Base-by-base conservation (phyloP, 2,329 filamentous ascomycete species). In the Colletotrichum sp. region DNA sequence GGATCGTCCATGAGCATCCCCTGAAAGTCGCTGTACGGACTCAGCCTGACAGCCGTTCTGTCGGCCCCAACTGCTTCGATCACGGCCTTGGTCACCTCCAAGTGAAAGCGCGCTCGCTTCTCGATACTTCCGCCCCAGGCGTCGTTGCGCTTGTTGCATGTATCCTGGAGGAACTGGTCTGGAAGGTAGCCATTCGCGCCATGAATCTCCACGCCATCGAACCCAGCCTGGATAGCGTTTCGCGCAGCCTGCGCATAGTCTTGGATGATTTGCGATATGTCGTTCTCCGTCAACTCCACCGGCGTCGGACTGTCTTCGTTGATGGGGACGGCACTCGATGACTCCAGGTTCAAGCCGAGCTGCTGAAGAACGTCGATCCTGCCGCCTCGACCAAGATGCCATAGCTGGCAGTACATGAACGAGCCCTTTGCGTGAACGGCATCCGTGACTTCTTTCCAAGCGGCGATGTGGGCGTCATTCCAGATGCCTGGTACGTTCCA, bases 131-230 rank as follows among this genome's bases (percentile, higher is more conserved):
- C 90, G 9, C 90, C 90, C 80, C 91, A 92, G 52, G 84, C 79
- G 79, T 92, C 90, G 1, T 87, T 90, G 28, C 90, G 84, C 60
- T 85, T 83, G 78, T 92, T 92, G 71, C 86, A 85, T 4, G 85
- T 86, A 15, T 87, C 85, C 25, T 87, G 89, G 0, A 90, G 86
- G 82, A 94, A 94, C 72, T 93, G 91, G 70, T 92, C 91, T n/a
- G 92, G 83, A 1, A 94, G 84, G 78, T 93, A 94, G 1, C 91
- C 90, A 77, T 92, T 91, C 4, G 90, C 90, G 5, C 82, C 87
- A 78, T 88, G 86, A 22, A 87, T 82, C 79, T 95, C 93, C 71
- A 96, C 91, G 11, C 91, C 92, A 80, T 96, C 94, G 59, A 93
- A 93, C 0, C 94, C 94, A 22, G 89, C 88, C 16, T 91, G 82